Base-by-base conservation (phyloP, 352 stramenopile species). In the Pythium utonaiense region DNA sequence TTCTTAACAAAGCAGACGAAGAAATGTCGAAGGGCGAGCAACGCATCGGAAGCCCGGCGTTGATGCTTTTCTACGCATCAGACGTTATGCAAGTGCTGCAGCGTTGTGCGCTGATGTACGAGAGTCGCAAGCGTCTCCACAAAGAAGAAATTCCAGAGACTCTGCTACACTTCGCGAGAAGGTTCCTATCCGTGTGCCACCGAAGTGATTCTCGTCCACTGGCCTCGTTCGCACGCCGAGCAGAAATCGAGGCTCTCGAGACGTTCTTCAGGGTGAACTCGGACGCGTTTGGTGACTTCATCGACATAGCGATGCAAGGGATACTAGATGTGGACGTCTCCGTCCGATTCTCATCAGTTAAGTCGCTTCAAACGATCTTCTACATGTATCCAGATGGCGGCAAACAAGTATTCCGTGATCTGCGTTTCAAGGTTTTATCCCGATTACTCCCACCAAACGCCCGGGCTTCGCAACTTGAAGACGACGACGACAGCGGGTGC, bases 361-460 rank as follows among this genome's bases (percentile, higher is more conserved):
- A 60, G 41, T 63, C 74, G 14, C 71, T 90, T 38, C 83, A 91
- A 54, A 83, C 83, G 6, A 25, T 93, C 19, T 88, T 86, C 53
- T 88, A 78, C 56, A 96, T 93, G 83, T 93, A 89, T 62, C 79
- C 80, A 17, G 82, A 93, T 51, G 86, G 85, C 17, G 65, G 75
- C 9, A 45, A 67, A 25, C 64, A 75, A 59, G 67, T 92, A 14
- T 88, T 83, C 63, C 68, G 66, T n/a, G 72, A 91, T 65, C 62
- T 83, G 33, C n/a, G n/a, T n/a, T 77, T 69, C 21, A 38, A 70
- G n/a, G 27, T 67, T n/a, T 44, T 88, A 22, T 57, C 70, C 14
- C 64, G 75, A 24, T 69, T 73, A 42, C 45, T 66, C 6, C 69
- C 69, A 1, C n/a, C 42, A 14, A 45, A 31, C 10, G 53, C 34